A percentile compares a stretch with the other conserved stretches of the same genome.
Evolutionary conservation across 139 green algal genomes (phyloP).

Genomic region (Haematococcus sp.): DNA sequence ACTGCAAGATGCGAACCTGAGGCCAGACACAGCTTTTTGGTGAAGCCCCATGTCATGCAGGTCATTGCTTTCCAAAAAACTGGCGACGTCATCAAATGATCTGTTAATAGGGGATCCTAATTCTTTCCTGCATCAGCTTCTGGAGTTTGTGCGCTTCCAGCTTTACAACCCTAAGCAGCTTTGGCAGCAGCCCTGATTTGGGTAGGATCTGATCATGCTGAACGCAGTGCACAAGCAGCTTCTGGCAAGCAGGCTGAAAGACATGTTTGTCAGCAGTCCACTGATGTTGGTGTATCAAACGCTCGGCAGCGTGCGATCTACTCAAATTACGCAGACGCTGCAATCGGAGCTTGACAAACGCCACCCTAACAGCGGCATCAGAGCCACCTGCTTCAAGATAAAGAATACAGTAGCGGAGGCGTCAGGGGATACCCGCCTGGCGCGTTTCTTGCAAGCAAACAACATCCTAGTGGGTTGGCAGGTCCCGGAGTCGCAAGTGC

Average conservation of each 20-base stretch:
- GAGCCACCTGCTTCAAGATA: constrained; percentile 20
- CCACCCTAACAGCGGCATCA: constrained; percentile 7
- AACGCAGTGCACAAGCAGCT: constrained; percentile 38
- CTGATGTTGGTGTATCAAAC: constrained; percentile 48
- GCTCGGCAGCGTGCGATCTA: constrained; percentile 28
- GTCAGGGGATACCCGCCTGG: constrained; percentile 6
- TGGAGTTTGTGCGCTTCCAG: too few relatives aligned
- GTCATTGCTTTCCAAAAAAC: too few relatives aligned
- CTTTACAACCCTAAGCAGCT: not conserved
- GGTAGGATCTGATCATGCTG: not conserved
- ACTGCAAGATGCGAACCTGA: too few relatives aligned
- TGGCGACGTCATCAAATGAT: too few relatives aligned
- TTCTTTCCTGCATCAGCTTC: too few relatives aligned
- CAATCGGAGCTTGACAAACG: constrained; percentile 10
- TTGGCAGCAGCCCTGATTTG: constrained; percentile 2
- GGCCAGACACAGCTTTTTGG: too few relatives aligned
- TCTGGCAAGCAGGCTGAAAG: constrained; percentile 23
- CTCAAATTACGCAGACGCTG: not conserved
- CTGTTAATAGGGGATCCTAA: too few relatives aligned
- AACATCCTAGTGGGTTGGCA: constrained; percentile 46
- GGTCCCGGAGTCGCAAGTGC: not conserved
- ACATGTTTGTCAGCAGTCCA: constrained; percentile 27
- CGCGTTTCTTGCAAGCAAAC: constrained; percentile 35
- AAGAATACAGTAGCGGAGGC: constrained; percentile 36
- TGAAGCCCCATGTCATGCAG: too few relatives aligned